phyloP scores from a whole-genome alignment of 768 basidiomycete genomes.

The Postia placenta region DNA sequence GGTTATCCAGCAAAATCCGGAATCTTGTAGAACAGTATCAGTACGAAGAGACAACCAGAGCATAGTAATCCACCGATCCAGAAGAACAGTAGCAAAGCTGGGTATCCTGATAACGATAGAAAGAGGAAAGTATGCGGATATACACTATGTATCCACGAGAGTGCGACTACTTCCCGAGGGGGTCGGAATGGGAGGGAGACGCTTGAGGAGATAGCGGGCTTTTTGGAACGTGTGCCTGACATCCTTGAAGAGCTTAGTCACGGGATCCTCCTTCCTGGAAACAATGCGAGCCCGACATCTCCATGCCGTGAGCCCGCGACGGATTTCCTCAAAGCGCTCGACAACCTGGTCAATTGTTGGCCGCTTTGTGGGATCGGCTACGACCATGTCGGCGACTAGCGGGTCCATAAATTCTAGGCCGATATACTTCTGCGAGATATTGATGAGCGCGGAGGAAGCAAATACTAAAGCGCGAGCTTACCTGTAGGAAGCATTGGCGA shows the following conservation, averaged over 20 bases:
- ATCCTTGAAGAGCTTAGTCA: not conserved
- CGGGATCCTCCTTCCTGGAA: conserved; percentile 1
- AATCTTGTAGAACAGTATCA: no score
- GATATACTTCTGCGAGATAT: no score
- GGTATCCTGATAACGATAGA: no score
- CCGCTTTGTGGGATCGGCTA: conserved; percentile 18
- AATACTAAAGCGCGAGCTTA: not conserved
- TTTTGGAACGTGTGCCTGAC: conserved; percentile 5
- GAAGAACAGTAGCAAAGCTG: no score
- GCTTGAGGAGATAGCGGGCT: conserved; percentile 4
- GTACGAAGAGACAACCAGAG: no score
- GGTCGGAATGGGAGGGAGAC: conserved; percentile 8
- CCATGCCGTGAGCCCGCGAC: conserved; percentile 1
- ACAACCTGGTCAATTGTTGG: conserved; percentile 21
- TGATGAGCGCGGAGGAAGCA: no score
- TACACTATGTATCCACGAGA: no score
- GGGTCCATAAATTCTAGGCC: conserved; percentile 21
- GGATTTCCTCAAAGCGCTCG: conserved; percentile 9
- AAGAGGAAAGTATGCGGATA: no score
- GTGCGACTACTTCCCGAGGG: no score
- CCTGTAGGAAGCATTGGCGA: conserved; percentile 6
- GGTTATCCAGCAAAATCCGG: no score
- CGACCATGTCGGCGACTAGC: conserved; percentile 22
- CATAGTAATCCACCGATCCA: no score
- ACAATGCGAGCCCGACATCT: conserved; percentile 10